phyloP scores from a whole-genome alignment of 2,329 filamentous ascomycete species.

The Fusarium sp. region DNA sequence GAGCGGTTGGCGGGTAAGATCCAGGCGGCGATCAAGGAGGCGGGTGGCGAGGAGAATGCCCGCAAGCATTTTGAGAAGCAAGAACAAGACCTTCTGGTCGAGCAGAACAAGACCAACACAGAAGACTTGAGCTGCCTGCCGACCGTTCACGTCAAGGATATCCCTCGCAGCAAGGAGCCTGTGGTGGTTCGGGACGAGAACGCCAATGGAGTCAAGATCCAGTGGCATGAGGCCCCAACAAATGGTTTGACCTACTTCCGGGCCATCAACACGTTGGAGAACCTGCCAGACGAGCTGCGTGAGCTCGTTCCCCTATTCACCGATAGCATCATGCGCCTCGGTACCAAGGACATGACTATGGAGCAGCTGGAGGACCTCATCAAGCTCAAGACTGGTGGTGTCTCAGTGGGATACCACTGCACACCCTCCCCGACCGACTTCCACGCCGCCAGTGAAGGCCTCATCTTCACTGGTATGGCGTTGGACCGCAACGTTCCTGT shows the following conservation, averaged over 20 bases:
- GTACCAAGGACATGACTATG: slow-evolving; percentile 88
- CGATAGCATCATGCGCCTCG: slow-evolving; percentile 91
- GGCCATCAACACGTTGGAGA: slow-evolving; percentile 82
- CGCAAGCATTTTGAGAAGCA: slow-evolving; percentile 78
- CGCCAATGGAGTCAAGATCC: slow-evolving; percentile 74
- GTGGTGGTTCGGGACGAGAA: slow-evolving; percentile 72
- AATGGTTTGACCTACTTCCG: slow-evolving; percentile 98
- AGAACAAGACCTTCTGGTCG: slow-evolving; percentile 82
- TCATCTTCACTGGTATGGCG: slow-evolving; percentile 87
- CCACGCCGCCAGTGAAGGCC: slow-evolving; percentile 79
- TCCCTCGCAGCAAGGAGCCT: slow-evolving; percentile 79
- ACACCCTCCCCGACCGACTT: slow-evolving; percentile 81
- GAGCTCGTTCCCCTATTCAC: slow-evolving; percentile 90
- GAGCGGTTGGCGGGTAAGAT: slow-evolving; percentile 81
- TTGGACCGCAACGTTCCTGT: slow-evolving; percentile 89
- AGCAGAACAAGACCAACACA: slow-evolving; percentile 86
- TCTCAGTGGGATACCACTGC: slow-evolving; percentile 87
- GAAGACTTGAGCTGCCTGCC: slow-evolving; percentile 90
- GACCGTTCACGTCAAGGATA: slow-evolving; percentile 88
- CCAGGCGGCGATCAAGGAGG: slow-evolving; percentile 72
- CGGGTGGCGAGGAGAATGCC: slow-evolving; percentile 78
- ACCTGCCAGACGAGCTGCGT: slow-evolving; percentile 86
- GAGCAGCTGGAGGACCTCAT: slow-evolving; percentile 96
- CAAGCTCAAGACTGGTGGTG: slow-evolving; percentile 94
- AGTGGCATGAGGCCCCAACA: slow-evolving; percentile 93